A percentile compares a stretch with the other conserved stretches of the same genome.
phyloP scores from a whole-genome alignment of 1,284 basidiomycete genomes.

The Grifola frondosa region DNA sequence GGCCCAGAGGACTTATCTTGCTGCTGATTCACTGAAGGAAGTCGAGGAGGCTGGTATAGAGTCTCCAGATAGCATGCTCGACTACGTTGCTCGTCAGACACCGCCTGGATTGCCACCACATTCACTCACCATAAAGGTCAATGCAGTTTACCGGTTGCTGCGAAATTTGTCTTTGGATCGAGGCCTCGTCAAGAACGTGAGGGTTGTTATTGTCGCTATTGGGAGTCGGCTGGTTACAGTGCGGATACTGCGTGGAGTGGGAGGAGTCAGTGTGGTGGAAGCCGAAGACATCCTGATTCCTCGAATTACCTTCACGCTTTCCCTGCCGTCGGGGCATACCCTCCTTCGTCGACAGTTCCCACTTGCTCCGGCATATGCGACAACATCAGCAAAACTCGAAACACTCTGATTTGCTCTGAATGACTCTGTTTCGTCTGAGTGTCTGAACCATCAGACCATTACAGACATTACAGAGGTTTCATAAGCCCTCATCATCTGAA shows the following conservation, averaged over 20 bases:
- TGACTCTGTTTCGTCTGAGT: too few species aligned
- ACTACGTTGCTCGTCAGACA: too few species aligned
- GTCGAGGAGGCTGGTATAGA: slow-evolving; percentile 20
- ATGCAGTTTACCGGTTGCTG: slow-evolving; percentile 36
- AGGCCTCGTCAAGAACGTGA: slow-evolving; percentile 41
- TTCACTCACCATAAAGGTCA: slow-evolving; percentile 31
- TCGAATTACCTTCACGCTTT: slow-evolving; percentile 33
- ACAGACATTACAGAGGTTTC: too few species aligned
- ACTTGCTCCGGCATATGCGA: slow-evolving; percentile 41
- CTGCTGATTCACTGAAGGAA: slow-evolving; percentile 33
- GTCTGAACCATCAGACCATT: too few species aligned
- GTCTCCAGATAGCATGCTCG: too few species aligned
- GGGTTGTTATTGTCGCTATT: slow-evolving; percentile 33
- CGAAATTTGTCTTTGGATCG: slow-evolving; percentile 39
- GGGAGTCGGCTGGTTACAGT: slow-evolving; percentile 33
- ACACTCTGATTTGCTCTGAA: too few species aligned
- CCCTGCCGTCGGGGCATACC: slow-evolving; percentile 33
- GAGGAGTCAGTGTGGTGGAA: slow-evolving; percentile 20
- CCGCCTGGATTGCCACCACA: slow-evolving; percentile 35
- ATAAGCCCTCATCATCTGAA: too few species aligned
- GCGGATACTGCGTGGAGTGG: slow-evolving; percentile 24
- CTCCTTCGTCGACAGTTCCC: slow-evolving; percentile 40
- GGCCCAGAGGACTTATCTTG: slow-evolving; percentile 24
- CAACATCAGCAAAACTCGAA: too few species aligned
- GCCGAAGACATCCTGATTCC: slow-evolving; percentile 34